Conservation (phyloP, 192 early-diverging fungal genomes). For the Gonapodya prolifera region DNA sequence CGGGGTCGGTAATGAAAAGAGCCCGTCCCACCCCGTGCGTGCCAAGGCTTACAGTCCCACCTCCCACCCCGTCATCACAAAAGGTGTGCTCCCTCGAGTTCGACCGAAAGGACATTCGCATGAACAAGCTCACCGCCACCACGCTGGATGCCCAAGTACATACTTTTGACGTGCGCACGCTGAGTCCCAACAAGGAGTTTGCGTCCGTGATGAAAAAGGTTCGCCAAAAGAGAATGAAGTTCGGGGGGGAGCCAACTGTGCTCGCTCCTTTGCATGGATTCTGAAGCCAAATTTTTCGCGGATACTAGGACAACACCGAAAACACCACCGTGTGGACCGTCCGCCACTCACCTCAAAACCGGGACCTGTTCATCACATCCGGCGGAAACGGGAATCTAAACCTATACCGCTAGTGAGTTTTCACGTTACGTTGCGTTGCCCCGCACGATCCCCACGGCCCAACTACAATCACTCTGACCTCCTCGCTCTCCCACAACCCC, state of each 20-base stretch:
- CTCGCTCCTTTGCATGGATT: neutral
- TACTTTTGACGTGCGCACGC: constrained; percentile 41
- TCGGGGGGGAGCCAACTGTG: neutral
- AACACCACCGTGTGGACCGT: constrained; percentile 53
- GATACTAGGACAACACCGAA: constrained; percentile 3
- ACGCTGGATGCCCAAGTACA: constrained; percentile 37
- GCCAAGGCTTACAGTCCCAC: no score
- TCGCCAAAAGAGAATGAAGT: neutral
- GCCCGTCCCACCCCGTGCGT: neutral
- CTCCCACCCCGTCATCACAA: no score
- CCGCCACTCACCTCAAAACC: constrained; percentile 46
- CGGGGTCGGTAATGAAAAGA: constrained; percentile 34
- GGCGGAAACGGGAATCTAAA: constrained; percentile 42
- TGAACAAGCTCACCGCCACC: constrained; percentile 41
- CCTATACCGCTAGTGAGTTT: constrained; percentile 46
- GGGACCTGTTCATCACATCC: constrained; percentile 48
- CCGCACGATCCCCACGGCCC: neutral
- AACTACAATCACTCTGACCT: neutral
- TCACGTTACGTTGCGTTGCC: neutral
- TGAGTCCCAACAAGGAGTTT: constrained; percentile 31
- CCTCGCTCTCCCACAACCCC: constrained; percentile 1
- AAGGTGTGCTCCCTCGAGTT: constrained; percentile 37
- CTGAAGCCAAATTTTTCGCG: constrained; percentile 7
- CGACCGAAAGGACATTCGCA: constrained; percentile 38
- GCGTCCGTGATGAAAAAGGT: constrained; percentile 28